phyloP scores from a whole-genome alignment of 768 basidiomycete species.

The Kwoniella dejecticola region DNA sequence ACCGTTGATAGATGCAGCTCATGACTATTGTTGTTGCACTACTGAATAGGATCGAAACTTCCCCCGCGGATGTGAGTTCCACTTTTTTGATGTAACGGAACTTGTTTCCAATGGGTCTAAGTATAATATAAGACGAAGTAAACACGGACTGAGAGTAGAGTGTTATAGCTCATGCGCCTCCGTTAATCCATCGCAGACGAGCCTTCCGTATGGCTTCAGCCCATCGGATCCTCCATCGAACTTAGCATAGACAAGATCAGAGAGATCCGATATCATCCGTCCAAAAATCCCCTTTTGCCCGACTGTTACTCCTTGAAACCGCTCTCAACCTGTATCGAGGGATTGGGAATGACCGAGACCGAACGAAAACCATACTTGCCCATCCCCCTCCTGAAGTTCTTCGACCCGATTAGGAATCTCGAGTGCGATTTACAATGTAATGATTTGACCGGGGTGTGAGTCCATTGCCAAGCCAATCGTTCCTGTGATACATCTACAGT shows the following conservation, averaged over 20 bases:
- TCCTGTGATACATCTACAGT: background rate
- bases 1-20: background rate
- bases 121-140: too few relatives aligned
- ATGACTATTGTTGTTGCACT: too few relatives aligned
- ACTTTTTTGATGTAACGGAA: background rate
- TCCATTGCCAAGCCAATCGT: background rate
- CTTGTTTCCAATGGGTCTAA: too few relatives aligned
- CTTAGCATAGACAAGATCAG: too few relatives aligned
- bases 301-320: background rate
- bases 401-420: background rate
- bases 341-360: background rate
- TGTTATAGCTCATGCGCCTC: too few relatives aligned
- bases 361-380: background rate
- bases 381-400: background rate
- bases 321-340: background rate
- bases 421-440: slow-evolving; percentile 7
- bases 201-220: background rate
- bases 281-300: background rate
- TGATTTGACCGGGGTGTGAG: slow-evolving; percentile 5
- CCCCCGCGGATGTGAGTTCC: slow-evolving; percentile 2
- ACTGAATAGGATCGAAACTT: slow-evolving; percentile 1
- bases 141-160: too few relatives aligned
- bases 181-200: too few relatives aligned
- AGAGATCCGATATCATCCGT: background rate
- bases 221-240: background rate